Percentiles rank a stretch among this genome's conserved stretches.
phyloP scores from a whole-genome alignment of 2,329 filamentous ascomycete species.

The Cladobotryum mycophilum region DNA sequence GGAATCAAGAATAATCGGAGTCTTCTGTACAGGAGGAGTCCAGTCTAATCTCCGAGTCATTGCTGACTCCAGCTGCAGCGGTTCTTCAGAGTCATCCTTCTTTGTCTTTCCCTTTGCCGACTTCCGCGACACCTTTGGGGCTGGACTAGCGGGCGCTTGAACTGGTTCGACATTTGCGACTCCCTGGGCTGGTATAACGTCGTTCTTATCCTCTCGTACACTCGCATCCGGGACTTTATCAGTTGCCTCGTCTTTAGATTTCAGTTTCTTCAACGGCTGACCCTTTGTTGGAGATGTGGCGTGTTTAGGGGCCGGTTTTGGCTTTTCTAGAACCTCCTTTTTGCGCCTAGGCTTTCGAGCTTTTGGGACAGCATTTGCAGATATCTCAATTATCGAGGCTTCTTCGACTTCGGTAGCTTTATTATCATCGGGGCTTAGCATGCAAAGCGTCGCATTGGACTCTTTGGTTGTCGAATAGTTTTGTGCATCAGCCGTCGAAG shows the following conservation, averaged over 20 bases:
- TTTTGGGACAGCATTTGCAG: constrained; percentile 14
- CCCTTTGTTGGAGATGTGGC: constrained; percentile 15
- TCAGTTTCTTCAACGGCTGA: constrained; percentile 34
- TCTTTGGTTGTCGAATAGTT: background rate
- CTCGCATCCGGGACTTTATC: background rate
- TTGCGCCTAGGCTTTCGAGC: constrained; percentile 16
- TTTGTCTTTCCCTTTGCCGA: constrained; percentile 13
- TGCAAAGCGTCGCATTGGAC: background rate
- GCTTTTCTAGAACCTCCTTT: constrained; percentile 9
- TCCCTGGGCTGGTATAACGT: background rate
- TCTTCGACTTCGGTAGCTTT: constrained; percentile 12
- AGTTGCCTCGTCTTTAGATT: constrained; percentile 12
- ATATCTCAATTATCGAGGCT: constrained; percentile 18
- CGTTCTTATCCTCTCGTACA: background rate
- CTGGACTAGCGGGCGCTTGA: background rate
- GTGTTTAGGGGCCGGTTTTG: constrained; percentile 6
- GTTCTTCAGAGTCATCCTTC: constrained; percentile 23
- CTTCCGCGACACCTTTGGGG: constrained; percentile 11
- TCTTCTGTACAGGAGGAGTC: constrained; percentile 55
- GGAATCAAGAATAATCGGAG: constrained; percentile 21
- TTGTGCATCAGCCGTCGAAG: background rate
- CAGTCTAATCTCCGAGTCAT: constrained; percentile 53
- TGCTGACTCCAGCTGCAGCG: constrained; percentile 41
- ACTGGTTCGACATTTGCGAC: background rate
- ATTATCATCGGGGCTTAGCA: background rate